Conservation (phyloP, 768 basidiomycete species). For the Rhodotorula babjevae region DNA sequence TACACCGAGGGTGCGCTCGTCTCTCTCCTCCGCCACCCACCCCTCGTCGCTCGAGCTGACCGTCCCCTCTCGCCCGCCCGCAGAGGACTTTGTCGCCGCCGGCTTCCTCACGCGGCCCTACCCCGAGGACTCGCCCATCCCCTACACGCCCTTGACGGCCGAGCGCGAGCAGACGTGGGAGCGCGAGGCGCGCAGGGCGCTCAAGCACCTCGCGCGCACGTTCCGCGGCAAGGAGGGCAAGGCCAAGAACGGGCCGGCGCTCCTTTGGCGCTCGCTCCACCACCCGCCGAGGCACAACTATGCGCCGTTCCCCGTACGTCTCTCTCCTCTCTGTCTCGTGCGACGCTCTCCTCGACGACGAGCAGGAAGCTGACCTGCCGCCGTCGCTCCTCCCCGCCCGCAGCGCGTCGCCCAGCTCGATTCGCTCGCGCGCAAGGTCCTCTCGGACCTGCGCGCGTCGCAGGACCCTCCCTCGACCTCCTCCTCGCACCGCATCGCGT, state of each 20-base stretch:
- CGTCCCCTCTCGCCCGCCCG: neutral
- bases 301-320: constrained; percentile 33
- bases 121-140: constrained; percentile 37
- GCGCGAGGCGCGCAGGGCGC: constrained; percentile 31
- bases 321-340: too few species aligned
- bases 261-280: constrained; percentile 36
- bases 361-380: too few species aligned
- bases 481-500: too few species aligned
- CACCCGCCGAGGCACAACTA: constrained; percentile 40
- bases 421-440: constrained; percentile 31
- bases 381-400: too few species aligned
- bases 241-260: constrained; percentile 26
- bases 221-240: constrained; percentile 28
- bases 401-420: constrained; percentile 38
- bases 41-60: too few species aligned
- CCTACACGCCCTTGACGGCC: constrained; percentile 29
- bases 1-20: constrained; percentile 34
- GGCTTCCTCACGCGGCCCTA: constrained; percentile 33
- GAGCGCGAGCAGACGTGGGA: constrained; percentile 32
- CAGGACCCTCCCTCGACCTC: neutral
- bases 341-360: too few species aligned
- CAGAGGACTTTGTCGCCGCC: constrained; percentile 39
- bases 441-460: constrained; percentile 28
- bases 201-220: constrained; percentile 21
- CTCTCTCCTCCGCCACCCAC: too few species aligned